Percentiles rank a stretch among this genome's conserved stretches.
phyloP scores from a whole-genome alignment of 805 yeast genomes.

The Cyberlindnera galapagoensis region DNA sequence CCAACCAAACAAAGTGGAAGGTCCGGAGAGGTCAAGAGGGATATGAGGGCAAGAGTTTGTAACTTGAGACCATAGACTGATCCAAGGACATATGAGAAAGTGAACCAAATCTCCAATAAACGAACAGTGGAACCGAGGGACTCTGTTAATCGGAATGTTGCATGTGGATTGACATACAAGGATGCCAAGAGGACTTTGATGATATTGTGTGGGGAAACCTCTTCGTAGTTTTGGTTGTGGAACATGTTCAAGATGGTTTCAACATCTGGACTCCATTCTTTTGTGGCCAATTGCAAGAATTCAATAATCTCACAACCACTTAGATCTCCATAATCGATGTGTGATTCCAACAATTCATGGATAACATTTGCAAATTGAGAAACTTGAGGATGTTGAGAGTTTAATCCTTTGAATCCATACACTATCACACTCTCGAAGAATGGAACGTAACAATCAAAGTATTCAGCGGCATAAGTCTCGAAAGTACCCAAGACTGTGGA shows the following conservation, averaged over 20 bases:
- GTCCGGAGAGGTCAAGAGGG: constrained; percentile 37
- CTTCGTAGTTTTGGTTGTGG: constrained; percentile 16
- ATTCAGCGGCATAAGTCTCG: constrained; percentile 54
- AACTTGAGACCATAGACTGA: constrained; percentile 78
- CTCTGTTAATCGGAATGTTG: constrained; percentile 47
- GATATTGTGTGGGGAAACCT: constrained; percentile 36
- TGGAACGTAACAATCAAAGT: constrained; percentile 48
- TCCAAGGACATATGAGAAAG: constrained; percentile 38
- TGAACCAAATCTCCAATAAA: constrained; percentile 62
- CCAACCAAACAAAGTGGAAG: constrained; percentile 31
- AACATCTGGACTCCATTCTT: constrained; percentile 13
- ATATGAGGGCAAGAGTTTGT: constrained; percentile 57
- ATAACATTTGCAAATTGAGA: constrained; percentile 11
- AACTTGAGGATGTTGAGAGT: constrained; percentile 15
- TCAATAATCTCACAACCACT: constrained; percentile 29
- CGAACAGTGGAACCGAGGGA: constrained; percentile 37
- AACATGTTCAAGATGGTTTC: constrained; percentile 10
- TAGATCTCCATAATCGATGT: constrained; percentile 27
- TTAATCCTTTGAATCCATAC: constrained; percentile 36
- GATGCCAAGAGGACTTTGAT: constrained; percentile 59
- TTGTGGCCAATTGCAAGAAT: constrained; percentile 13
- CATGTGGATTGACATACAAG: constrained; percentile 53
- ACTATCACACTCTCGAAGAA: constrained; percentile 49
- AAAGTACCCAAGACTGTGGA: constrained; percentile 44
- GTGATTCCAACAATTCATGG: constrained; percentile 14